Conservation (phyloP, 208 protist species). For the Wallacemonas sp. region DNA sequence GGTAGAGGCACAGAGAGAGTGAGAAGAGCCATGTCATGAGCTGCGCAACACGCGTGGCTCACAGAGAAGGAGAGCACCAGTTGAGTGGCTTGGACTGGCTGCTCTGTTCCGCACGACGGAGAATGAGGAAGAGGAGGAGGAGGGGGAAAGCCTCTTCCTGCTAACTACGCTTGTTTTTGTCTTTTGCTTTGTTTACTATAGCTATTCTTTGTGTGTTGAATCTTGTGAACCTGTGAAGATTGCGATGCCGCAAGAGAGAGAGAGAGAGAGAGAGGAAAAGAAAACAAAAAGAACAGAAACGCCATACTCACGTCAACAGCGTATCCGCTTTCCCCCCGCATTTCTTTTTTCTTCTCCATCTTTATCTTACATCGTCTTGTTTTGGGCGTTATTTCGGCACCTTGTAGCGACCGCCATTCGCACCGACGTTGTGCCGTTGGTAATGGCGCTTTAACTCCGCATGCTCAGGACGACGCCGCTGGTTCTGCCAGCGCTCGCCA, state of each 20-base stretch:
- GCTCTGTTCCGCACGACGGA: too few species aligned
- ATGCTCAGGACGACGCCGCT: conserved; percentile 69
- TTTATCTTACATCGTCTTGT: not conserved
- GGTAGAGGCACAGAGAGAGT: not conserved
- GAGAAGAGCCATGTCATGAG: not conserved
- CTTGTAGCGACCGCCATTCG: not conserved
- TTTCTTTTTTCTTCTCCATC: too few species aligned
- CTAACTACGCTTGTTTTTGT: conserved; percentile 12
- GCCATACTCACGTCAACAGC: not conserved
- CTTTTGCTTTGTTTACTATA: conserved; percentile 11
- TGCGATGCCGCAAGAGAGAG: not conserved
- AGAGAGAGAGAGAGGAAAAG: not conserved
- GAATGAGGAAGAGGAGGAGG: too few species aligned
- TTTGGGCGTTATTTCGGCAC: conserved; percentile 31
- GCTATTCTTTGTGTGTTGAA: not conserved
- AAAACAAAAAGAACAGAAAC: not conserved
- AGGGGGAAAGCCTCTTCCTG: too few species aligned
- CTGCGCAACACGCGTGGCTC: too few species aligned
- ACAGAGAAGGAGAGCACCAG: too few species aligned
- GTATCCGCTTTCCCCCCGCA: too few species aligned
- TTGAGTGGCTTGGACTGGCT: too few species aligned
- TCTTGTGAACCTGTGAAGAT: not conserved
- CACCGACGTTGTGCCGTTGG: conserved; percentile 20
- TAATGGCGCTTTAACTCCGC: conserved; percentile 53
- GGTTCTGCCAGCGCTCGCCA: conserved; percentile 48